Evolutionary conservation across 2,329 filamentous ascomycete species (phyloP).

Genomic region (Cercospora citrullina): DNA sequence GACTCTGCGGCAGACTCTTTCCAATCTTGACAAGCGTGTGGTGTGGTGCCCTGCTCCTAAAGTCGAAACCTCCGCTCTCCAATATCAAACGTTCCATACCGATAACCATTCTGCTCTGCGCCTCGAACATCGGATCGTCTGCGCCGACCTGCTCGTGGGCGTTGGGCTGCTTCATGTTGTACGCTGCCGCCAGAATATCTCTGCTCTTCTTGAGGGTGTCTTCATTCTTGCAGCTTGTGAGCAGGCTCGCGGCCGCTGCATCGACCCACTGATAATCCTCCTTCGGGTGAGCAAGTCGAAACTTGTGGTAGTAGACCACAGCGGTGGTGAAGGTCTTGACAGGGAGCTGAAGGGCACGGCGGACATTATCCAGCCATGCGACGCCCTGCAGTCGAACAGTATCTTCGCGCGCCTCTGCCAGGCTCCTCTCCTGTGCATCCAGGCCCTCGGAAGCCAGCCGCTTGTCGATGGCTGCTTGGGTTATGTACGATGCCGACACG

Average conservation of each 20-base stretch:
- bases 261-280: slow-evolving; percentile 71
- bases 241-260: slow-evolving; percentile 81
- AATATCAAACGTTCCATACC: slow-evolving; percentile 90
- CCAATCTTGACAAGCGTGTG: slow-evolving; percentile 76
- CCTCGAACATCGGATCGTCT: slow-evolving; percentile 84
- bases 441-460: slow-evolving; percentile 62
- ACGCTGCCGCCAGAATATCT: slow-evolving; percentile 86
- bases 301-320: slow-evolving; percentile 90
- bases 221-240: slow-evolving; percentile 95
- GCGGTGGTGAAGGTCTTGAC: slow-evolving; percentile 91
- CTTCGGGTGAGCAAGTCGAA: slow-evolving; percentile 81
- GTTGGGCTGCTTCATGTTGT: slow-evolving; percentile 71
- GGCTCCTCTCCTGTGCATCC: slow-evolving; percentile 61
- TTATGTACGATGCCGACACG: slow-evolving; percentile 72
- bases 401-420: slow-evolving; percentile 67
- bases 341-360: slow-evolving; percentile 78
- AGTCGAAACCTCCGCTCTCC: slow-evolving; percentile 91
- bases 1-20: slow-evolving; percentile 45
- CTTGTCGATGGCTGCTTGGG: slow-evolving; percentile 76
- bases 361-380: slow-evolving; percentile 82
- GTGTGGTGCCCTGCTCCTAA: slow-evolving; percentile 84
- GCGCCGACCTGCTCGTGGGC: slow-evolving; percentile 68
- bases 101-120: slow-evolving; percentile 75
- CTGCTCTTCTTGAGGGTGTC: slow-evolving; percentile 96
- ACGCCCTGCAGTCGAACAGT: slow-evolving; percentile 80